A percentile compares a stretch with the other conserved stretches of the same genome.
Conservation (phyloP, 116 monocot genomes). For the Papilionanthe hybrid region DNA sequence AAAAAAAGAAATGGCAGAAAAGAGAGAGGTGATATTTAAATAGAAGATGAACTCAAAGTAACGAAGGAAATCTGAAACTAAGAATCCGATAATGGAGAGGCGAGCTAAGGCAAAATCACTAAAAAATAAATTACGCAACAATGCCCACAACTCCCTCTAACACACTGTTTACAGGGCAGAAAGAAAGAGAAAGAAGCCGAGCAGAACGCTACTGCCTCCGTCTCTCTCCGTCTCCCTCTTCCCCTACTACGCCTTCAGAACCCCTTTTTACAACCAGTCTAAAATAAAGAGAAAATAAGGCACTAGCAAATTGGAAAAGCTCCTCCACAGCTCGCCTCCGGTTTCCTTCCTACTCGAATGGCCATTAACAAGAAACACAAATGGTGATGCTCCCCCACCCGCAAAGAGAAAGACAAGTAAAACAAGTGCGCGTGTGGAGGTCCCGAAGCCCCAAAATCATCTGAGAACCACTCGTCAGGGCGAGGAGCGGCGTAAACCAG, state of each 20-base stretch:
- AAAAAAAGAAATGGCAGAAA: not conserved
- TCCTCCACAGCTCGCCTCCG: not conserved
- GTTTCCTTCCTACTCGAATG: not conserved
- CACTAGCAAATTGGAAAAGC: not conserved
- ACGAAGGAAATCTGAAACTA: not conserved
- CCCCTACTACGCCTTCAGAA: not conserved
- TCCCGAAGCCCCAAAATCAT: not conserved
- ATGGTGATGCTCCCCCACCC: not conserved
- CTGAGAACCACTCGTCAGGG: not conserved
- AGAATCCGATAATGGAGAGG: conserved; percentile 9
- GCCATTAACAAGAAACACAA: not conserved
- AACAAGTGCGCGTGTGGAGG: not conserved
- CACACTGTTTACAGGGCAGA: conserved; percentile 17
- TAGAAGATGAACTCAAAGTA: not conserved
- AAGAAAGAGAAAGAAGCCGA: conserved; percentile 42
- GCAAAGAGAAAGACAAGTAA: not conserved
- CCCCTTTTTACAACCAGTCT: not conserved
- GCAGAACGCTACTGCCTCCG: conserved; percentile 24
- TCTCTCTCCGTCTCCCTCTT: conserved; percentile 28
- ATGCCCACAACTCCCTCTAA: conserved; percentile 26
- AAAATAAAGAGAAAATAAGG: not conserved
- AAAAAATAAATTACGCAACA: conserved; percentile 8
- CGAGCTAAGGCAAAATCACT: conserved; percentile 12
- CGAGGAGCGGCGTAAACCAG: not conserved
- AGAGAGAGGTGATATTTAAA: conserved; percentile 1